Evolutionary conservation across 2,329 filamentous ascomycete genomes (phyloP), one percentile per base, ranked within the genome.

Genomic region (Colletotrichum tropicale): DNA sequence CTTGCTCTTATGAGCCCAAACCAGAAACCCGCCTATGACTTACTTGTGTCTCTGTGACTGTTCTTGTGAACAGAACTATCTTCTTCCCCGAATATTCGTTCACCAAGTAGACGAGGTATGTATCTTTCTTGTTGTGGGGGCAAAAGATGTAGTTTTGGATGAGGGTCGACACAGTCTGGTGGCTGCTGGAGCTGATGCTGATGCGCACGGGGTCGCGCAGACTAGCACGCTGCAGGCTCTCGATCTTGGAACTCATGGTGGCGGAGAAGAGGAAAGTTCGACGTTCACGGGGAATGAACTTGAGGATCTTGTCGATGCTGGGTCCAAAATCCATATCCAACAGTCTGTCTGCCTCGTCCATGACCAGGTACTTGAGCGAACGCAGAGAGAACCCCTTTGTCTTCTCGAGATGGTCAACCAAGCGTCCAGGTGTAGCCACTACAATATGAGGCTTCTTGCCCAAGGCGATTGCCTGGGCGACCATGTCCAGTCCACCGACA

Each of bases 391-490:
- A 98, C 13, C 97, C 96, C 84, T 98, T 98, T 3, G 97, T 99
- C 85, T 98, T 98, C 83, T 98, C 96, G 10, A 98, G 87, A 80
- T 99, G 97, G 81, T 98, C 97, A 6, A 78, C 75, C n/a, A 78
- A 62, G 24, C 77, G 71, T 52, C 76, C 77, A 6, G 75, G 71
- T 28, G 75, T 75, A 8, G 96, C 96, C 52, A 98, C 96, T 26
- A 98, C 89, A 28, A 99, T 93, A 81, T 99, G 97, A 9, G 97
- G 97, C 80, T 96, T 96, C 89, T 98, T 98, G n/a, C 94, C 95
- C 1, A 99, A 90, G 0, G 96, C 94, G 78, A 99, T 98, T 2
- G 94, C 86, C 83, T 99, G 97, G 0, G 95, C 91, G 1, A 98
- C 94, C 95, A 98, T 98, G 78, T 98, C 96, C 89, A 98, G 93